Percentiles rank a stretch among this genome's conserved stretches.
Conservation (phyloP, 2,329 filamentous ascomycete species). For the Cryphonectria parasitica region DNA sequence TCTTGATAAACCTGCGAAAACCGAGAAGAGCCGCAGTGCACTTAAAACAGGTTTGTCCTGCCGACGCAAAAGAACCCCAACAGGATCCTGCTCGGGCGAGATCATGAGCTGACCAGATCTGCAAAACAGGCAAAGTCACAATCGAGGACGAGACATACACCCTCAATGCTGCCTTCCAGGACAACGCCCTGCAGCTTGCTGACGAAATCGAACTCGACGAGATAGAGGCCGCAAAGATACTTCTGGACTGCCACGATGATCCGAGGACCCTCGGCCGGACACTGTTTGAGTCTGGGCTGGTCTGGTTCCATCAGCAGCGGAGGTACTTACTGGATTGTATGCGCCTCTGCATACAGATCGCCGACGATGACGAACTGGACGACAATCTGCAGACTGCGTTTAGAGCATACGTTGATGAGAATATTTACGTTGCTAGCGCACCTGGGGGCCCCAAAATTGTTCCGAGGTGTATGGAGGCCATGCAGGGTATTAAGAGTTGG, state of each 20-base stretch:
- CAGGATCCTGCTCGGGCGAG: constrained; percentile 18
- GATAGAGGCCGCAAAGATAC: constrained; percentile 75
- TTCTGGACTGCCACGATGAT: constrained; percentile 74
- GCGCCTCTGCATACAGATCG: constrained; percentile 75
- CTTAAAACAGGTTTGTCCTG: constrained; percentile 65
- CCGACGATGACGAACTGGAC: constrained; percentile 56
- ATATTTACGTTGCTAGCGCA: constrained; percentile 55
- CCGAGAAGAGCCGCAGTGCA: constrained; percentile 72
- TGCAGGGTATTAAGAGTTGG: constrained; percentile 78
- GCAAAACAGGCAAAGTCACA: constrained; percentile 69
- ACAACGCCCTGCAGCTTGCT: constrained; percentile 78
- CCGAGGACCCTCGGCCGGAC: constrained; percentile 71
- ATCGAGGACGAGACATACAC: constrained; percentile 74
- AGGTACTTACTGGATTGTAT: constrained; percentile 83
- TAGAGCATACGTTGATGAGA: constrained; percentile 58
- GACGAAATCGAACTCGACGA: constrained; percentile 93
- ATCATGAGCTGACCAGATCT: constrained; percentile 30
- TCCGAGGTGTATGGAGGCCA: constrained; percentile 73
- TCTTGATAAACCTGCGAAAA: constrained; percentile 75
- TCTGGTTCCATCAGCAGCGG: constrained; percentile 85
- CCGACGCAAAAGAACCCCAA: constrained; percentile 12
- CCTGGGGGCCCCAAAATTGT: constrained; percentile 63
- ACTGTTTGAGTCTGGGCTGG: constrained; percentile 76
- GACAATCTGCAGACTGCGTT: constrained; percentile 51
- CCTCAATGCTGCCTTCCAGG: constrained; percentile 86